Percentiles rank a stretch among this genome's conserved stretches.
These are phyloP conservation scores for Sisymbrium altissimum DNA, from an alignment of 345 rosid species.

Conservation along the genomic window DNA sequence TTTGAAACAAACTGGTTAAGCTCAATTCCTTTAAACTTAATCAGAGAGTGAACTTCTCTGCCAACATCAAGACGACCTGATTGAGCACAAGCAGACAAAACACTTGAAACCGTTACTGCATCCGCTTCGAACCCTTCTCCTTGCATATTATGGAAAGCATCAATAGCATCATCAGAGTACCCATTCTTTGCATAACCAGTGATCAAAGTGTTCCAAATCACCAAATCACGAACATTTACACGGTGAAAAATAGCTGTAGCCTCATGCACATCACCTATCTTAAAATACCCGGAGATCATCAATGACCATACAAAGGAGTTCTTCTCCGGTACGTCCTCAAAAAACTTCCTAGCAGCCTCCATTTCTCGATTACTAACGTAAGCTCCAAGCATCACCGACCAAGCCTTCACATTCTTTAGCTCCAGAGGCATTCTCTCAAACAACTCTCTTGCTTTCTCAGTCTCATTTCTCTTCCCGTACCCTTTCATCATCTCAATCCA, in stretches of 20 bases:
- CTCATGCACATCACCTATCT: conserved; percentile 47
- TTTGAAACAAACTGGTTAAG: conserved; percentile 55
- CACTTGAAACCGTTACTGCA: conserved; percentile 55
- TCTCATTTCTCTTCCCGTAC: conserved; percentile 51
- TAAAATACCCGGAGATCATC: conserved; percentile 77
- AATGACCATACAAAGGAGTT: conserved; percentile 70
- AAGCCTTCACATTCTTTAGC: conserved; percentile 58
- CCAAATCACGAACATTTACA: conserved; percentile 48
- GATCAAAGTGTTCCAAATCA: conserved; percentile 71
- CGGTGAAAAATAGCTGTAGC: conserved; percentile 50
- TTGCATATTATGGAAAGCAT: conserved; percentile 50
- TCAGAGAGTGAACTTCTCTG: conserved; percentile 52
- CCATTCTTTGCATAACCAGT: conserved; percentile 69
- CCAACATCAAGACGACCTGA: conserved; percentile 55
- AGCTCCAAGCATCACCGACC: conserved; percentile 76
- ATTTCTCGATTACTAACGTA: conserved; percentile 51
- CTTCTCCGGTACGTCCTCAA: conserved; percentile 63
- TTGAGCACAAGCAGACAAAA: conserved; percentile 78
- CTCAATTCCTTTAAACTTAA: conserved; percentile 37
- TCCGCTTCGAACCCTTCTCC: conserved; percentile 58
- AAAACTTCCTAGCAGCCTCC: conserved; percentile 51
- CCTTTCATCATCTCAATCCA: conserved; percentile 81
- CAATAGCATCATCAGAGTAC: conserved; percentile 49
- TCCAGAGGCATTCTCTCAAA: conserved; percentile 55
- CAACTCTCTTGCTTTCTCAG: conserved; percentile 47